Base-by-base conservation (phyloP, 768 basidiomycete species). In the Multifurca ochricompacta region DNA sequence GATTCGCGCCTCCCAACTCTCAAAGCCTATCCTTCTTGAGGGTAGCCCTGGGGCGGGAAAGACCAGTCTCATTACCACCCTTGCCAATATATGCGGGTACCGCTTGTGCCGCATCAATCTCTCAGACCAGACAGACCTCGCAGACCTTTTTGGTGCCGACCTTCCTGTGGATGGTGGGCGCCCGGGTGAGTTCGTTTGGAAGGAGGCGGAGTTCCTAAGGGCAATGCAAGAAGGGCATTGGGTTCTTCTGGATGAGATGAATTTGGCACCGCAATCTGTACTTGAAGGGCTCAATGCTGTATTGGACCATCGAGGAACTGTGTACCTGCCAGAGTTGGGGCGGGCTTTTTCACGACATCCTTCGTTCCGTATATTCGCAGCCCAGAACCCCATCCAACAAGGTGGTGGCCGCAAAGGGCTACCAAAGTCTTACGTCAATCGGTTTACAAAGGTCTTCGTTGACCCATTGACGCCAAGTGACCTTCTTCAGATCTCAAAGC, bases 171-270 rank as follows among this genome's bases (percentile, higher is more conserved):
- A 96, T 69, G 90, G 91, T 32, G 93, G 93, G 41, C 73, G 75
- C 14, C 81, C 91, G 3, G 95, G 94, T 39, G 90, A 96, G 65
- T 99, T 99, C 66, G 85, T 85, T 1, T 99, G 96, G 96, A 91
- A 86, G 68, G 92, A 98, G 59, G 96, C 95, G 0, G 93, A 95
- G 53, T 99, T 99, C 67, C 74, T 99, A 37, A 82, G 79, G 54
- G 94, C 96, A 1, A 71, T 99, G 70, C 92, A 96, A 66, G 78
- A 87, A n/a, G 96, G 96, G 1, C 83, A 91, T 56, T 99, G 96
- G 96, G 95, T 98, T 5, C 80, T 99, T 6, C 78, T 99, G 9
- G 96, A 99, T 65, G 96, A 99, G 68, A 98, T 99, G 96, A 99
- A 99, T 65, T 77, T 99, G 35, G 95, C 95, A 0, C 91, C 95